Percentiles rank a stretch among this genome's conserved stretches.
Conservation (phyloP, 2,329 filamentous ascomycete species). For the Fusarium sp. region DNA sequence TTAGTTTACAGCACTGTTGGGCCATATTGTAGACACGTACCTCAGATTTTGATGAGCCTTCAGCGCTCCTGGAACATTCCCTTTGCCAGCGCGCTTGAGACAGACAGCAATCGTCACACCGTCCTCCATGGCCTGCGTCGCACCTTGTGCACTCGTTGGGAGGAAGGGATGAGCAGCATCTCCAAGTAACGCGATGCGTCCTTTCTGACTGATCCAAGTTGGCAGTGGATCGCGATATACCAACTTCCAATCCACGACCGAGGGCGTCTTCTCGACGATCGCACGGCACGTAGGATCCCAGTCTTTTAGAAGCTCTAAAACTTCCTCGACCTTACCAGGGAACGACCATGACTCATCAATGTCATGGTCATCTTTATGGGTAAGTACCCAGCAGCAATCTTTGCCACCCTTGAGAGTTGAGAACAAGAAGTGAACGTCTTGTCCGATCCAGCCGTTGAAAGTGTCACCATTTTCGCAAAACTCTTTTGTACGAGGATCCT, state of each 20-base stretch:
- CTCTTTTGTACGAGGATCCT: slow-evolving; percentile 63
- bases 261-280: slow-evolving; percentile 31
- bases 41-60: slow-evolving; percentile 34
- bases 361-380: slow-evolving; percentile 54
- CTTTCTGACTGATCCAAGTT: slow-evolving; percentile 30
- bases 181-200: slow-evolving; percentile 22
- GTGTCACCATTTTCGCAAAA: slow-evolving; percentile 69
- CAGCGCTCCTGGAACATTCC: slow-evolving; percentile 25
- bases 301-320: slow-evolving; percentile 18
- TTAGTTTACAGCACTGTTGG: fast-evolving
- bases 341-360: slow-evolving; percentile 42
- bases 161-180: slow-evolving; percentile 40
- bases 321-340: slow-evolving; percentile 37
- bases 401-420: slow-evolving; percentile 61
- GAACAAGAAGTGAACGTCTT: slow-evolving; percentile 62
- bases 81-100: slow-evolving; percentile 18
- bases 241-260: slow-evolving; percentile 34
- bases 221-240: slow-evolving; percentile 35
- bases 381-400: slow-evolving; percentile 68
- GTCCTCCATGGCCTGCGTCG: slow-evolving; percentile 40
- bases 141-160: slow-evolving; percentile 38
- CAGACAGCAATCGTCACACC: slow-evolving; percentile 29
- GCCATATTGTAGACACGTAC: neutral
- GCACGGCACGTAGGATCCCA: slow-evolving; percentile 37
- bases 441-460: slow-evolving; percentile 65